Conservation (phyloP, 768 basidiomycete genomes). For the Lentinula lateritia region DNA sequence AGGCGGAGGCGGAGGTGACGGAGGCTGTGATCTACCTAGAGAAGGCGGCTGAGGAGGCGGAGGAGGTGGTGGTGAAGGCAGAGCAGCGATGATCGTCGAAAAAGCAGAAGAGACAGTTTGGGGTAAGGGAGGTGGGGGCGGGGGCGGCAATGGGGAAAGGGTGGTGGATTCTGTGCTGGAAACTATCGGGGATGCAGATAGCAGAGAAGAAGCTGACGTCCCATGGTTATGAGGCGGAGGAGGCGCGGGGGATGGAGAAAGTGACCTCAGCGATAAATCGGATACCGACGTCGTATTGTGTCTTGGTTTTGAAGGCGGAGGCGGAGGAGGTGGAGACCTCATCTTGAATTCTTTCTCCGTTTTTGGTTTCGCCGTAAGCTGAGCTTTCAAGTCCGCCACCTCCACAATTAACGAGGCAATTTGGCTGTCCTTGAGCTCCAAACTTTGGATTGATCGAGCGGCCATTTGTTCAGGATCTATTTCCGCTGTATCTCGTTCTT, state of each 20-base stretch:
- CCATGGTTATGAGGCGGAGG: constrained; percentile 16
- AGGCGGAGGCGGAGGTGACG: constrained; percentile 31
- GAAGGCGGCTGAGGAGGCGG: constrained; percentile 25
- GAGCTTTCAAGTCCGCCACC: constrained; percentile 43
- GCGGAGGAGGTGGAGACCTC: constrained; percentile 59
- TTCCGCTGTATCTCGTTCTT: constrained; percentile 41
- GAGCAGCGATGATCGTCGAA: constrained; percentile 20
- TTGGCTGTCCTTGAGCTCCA: constrained; percentile 65
- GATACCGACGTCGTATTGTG: constrained; percentile 9
- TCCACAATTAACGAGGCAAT: constrained; percentile 35
- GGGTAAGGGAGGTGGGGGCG: constrained; percentile 24
- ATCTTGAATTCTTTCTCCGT: constrained; percentile 72
- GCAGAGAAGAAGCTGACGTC: not conserved
- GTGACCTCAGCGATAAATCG: constrained; percentile 13
- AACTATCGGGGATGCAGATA: not conserved
- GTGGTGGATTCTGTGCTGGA: constrained; percentile 15
- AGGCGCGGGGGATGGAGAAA: constrained; percentile 19
- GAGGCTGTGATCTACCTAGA: constrained; percentile 10
- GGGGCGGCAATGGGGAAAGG: constrained; percentile 19
- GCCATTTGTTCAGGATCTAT: constrained; percentile 68
- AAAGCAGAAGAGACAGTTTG: constrained; percentile 9
- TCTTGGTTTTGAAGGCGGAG: constrained; percentile 41
- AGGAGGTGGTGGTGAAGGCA: constrained; percentile 20
- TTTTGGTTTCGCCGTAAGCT: constrained; percentile 46
- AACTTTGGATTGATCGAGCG: constrained; percentile 60